These are phyloP conservation scores for Papilionanthe hybrid DNA, from an alignment of 116 monocot species.

Conservation along the genomic window DNA sequence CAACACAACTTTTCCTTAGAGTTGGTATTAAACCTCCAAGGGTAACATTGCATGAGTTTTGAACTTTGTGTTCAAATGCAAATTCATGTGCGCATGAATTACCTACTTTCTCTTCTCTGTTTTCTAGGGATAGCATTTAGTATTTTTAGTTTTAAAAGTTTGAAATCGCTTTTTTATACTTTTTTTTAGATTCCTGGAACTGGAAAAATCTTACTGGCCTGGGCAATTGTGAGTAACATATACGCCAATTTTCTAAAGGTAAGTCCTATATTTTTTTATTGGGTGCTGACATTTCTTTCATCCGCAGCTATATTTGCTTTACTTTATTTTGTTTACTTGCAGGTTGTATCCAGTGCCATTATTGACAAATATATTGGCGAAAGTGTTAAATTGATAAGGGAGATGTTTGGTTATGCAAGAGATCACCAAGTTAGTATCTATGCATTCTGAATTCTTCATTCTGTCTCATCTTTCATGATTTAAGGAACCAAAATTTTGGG, in stretches of 20 bases:
- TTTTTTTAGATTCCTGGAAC: slow-evolving; percentile 96
- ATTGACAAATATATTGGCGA: slow-evolving; percentile 99
- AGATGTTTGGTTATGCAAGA: slow-evolving; percentile 99
- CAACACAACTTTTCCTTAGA: too few relatives aligned
- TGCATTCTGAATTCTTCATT: neutral
- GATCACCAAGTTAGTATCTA: slow-evolving; percentile 58
- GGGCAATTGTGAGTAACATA: slow-evolving; percentile 99
- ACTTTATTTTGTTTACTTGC: slow-evolving; percentile 13
- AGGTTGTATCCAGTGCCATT: slow-evolving; percentile 99
- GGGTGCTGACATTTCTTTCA: neutral
- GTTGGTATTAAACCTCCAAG: too few relatives aligned
- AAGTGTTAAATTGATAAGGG: slow-evolving; percentile 93
- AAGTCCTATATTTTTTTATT: neutral
- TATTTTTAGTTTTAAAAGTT: neutral
- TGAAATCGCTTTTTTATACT: slow-evolving; percentile 34
- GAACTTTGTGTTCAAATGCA: neutral
- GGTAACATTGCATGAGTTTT: too few relatives aligned
- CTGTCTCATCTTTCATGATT: too few relatives aligned
- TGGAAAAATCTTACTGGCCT: slow-evolving; percentile 88
- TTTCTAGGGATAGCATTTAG: neutral
- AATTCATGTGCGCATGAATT: neutral
- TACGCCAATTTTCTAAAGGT: slow-evolving; percentile 99
- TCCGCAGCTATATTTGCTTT: neutral
- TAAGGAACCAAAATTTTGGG: neutral
- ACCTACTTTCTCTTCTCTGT: neutral